Conservation (phyloP, 139 green algal species). For the Haematococcus lacustris region DNA sequence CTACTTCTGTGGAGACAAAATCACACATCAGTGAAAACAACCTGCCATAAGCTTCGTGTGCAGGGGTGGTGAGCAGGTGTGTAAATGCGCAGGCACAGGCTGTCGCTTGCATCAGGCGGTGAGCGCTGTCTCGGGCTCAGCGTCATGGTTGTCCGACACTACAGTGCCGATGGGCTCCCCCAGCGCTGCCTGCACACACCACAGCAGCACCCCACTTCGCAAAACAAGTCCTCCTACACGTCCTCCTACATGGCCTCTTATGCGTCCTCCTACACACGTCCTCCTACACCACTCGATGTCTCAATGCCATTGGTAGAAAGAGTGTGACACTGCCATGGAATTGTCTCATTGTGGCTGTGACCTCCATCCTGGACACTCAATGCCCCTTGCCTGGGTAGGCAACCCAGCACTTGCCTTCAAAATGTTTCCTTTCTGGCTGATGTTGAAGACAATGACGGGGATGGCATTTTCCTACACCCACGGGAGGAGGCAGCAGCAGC, state of each 20-base stretch:
- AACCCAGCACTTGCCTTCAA: neutral
- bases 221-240: too few species aligned
- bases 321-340: neutral
- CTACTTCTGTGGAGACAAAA: too few species aligned
- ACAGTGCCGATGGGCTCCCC: neutral
- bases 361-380: neutral
- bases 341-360: neutral
- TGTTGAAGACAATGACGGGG: constrained; percentile 2
- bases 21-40: too few species aligned
- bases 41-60: too few species aligned
- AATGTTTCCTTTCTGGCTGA: neutral
- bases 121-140: too few species aligned
- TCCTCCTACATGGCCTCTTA: neutral
- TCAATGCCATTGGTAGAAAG: neutral
- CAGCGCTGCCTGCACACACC: neutral
- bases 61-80: too few species aligned
- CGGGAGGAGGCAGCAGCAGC: too few species aligned
- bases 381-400: neutral
- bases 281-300: neutral
- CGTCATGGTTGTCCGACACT: neutral
- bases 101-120: too few species aligned
- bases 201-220: too few species aligned
- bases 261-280: neutral
- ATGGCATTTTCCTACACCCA: constrained; percentile 5
- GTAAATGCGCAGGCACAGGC: too few species aligned